A percentile compares a stretch with the other conserved stretches of the same genome.
phyloP scores from a whole-genome alignment of 192 early-diverging fungal genomes.

The Piromyces finnis region DNA sequence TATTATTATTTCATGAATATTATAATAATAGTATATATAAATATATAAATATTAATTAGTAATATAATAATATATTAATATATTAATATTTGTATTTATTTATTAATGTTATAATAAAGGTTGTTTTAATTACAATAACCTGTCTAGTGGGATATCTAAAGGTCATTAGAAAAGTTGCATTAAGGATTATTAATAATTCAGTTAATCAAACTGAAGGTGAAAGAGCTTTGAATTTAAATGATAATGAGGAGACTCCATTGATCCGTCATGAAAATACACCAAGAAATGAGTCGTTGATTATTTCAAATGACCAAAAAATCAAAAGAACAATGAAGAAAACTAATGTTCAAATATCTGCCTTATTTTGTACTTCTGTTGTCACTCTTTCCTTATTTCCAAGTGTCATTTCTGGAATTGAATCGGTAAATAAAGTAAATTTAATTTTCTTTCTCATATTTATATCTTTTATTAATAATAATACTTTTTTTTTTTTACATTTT shows the following conservation, averaged over 20 bases:
- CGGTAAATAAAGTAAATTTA: no score
- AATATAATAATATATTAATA: no score
- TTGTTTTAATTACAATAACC: neutral
- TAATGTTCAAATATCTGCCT: conserved; percentile 17
- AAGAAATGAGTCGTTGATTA: no score
- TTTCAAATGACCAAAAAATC: neutral
- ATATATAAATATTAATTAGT: no score
- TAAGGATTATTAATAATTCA: neutral
- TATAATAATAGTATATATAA: no score
- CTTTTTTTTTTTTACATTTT: no score
- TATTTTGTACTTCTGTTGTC: conserved; percentile 38
- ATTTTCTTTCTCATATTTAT: no score
- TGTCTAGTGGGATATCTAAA: neutral
- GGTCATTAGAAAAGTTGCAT: neutral
- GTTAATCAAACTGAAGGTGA: neutral
- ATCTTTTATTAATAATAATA: no score
- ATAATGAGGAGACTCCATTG: neutral
- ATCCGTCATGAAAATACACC: neutral
- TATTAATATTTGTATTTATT: no score
- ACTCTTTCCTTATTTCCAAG: conserved; percentile 59
- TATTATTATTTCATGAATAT: no score
- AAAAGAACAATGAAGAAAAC: neutral
- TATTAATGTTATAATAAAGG: conserved; percentile 14
- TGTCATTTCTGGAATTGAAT: conserved; percentile 47
- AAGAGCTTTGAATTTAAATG: neutral